A percentile compares a stretch with the other conserved stretches of the same genome.
Conservation (phyloP, 1,284 basidiomycete species). For the Ustanciosporium gigantosporum region DNA sequence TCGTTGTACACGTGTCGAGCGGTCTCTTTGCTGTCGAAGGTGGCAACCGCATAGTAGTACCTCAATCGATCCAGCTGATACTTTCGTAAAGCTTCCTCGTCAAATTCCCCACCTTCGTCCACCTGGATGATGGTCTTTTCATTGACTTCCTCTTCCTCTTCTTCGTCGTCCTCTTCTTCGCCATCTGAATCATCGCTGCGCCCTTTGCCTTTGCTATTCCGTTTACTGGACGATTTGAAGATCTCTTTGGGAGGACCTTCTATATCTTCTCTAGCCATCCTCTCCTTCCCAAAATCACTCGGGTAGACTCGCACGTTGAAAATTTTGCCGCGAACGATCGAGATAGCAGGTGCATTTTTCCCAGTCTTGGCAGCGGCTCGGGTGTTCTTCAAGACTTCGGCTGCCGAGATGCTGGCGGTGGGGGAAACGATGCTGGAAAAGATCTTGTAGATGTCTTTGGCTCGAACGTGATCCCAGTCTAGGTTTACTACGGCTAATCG, state of each 20-base stretch:
- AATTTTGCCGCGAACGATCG: constrained; percentile 40
- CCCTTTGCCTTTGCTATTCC: constrained; percentile 17
- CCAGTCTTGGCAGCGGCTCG: constrained; percentile 7
- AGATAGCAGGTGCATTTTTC: constrained; percentile 27
- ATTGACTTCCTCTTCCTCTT: constrained; percentile 63
- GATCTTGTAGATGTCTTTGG: constrained; percentile 87
- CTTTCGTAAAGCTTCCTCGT: constrained; percentile 83
- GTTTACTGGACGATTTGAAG: constrained; percentile 65
- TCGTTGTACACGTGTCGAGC: constrained; percentile 83
- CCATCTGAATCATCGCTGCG: neutral
- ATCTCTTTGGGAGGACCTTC: constrained; percentile 88
- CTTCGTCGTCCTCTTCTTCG: constrained; percentile 67
- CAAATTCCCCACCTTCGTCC: constrained; percentile 62
- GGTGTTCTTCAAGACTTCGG: constrained; percentile 16
- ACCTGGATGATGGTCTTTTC: constrained; percentile 61
- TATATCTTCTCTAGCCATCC: constrained; percentile 82
- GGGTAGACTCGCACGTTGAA: constrained; percentile 73
- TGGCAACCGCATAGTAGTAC: constrained; percentile 95
- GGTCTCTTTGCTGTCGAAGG: constrained; percentile 78
- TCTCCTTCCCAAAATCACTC: constrained; percentile 87
- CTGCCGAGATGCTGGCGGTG: constrained; percentile 39
- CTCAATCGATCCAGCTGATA: constrained; percentile 93
- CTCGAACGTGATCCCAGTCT: constrained; percentile 96
- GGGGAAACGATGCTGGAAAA: constrained; percentile 80
- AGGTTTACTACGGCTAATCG: constrained; percentile 91